A percentile compares a stretch with the other conserved stretches of the same genome.
These are phyloP conservation scores for Pichia sp. DNA, from an alignment of 1,139 yeast genomes.

Conservation along the genomic window DNA sequence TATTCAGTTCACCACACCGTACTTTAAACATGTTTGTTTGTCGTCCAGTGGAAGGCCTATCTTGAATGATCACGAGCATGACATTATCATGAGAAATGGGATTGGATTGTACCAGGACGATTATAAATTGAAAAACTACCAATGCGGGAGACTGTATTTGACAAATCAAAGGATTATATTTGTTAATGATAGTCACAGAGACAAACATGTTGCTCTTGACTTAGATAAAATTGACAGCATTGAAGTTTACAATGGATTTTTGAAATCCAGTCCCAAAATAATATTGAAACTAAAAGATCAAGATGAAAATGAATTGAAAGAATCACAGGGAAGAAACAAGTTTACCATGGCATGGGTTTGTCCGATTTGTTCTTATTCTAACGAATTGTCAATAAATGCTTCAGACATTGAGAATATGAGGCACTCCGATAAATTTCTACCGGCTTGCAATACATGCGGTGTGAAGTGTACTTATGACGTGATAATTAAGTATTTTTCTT, in stretches of 20 bases:
- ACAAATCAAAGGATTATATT: conserved; percentile 72
- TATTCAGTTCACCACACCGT: conserved; percentile 13
- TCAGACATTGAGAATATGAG: conserved; percentile 19
- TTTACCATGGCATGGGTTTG: conserved; percentile 56
- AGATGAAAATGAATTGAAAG: neutral
- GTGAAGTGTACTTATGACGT: conserved; percentile 43
- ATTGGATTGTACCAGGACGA: conserved; percentile 73
- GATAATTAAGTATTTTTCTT: conserved; percentile 29
- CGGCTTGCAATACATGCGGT: conserved; percentile 77
- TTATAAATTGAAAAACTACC: conserved; percentile 57
- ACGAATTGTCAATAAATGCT: conserved; percentile 37
- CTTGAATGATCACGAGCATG: conserved; percentile 39
- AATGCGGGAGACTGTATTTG: conserved; percentile 72
- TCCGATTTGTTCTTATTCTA: conserved; percentile 74
- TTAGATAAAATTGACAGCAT: conserved; percentile 43
- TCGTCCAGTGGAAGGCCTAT: conserved; percentile 45
- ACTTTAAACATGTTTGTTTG: conserved; percentile 40
- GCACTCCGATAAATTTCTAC: conserved; percentile 31
- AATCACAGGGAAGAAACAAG: neutral
- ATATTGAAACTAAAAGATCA: conserved; percentile 26
- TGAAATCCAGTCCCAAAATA: conserved; percentile 77
- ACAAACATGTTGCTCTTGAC: conserved; percentile 45
- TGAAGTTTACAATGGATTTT: conserved; percentile 57
- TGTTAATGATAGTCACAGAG: conserved; percentile 45
- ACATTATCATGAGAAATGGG: conserved; percentile 46